A percentile compares a stretch with the other conserved stretches of the same genome.
Conservation (phyloP, 352 stramenopile species). For the Plasmopara halstedii region DNA sequence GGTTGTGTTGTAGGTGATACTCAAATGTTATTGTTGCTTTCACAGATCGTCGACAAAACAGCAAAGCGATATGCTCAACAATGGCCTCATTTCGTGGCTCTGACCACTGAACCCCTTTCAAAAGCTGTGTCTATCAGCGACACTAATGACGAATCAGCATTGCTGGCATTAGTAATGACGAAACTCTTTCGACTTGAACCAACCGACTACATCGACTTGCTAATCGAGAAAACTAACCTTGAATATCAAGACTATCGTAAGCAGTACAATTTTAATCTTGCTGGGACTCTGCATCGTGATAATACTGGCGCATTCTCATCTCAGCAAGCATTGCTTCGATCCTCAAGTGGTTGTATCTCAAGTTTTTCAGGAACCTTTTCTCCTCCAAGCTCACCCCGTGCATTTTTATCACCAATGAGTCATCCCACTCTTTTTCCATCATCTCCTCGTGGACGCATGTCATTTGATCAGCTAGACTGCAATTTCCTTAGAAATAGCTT, state of each 20-base stretch:
- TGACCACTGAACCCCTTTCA: constrained; percentile 4
- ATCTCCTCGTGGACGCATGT: constrained; percentile 19
- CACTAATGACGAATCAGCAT: constrained; percentile 7
- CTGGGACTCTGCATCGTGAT: constrained; percentile 12
- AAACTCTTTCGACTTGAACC: constrained; percentile 35
- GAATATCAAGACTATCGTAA: constrained; percentile 35
- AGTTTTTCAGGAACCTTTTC: constrained; percentile 31
- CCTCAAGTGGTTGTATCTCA: constrained; percentile 24
- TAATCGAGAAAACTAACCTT: constrained; percentile 31
- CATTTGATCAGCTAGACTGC: constrained; percentile 25
- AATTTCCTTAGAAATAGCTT: constrained; percentile 18
- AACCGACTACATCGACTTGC: constrained; percentile 32
- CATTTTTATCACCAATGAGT: constrained; percentile 5
- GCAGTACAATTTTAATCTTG: constrained; percentile 32
- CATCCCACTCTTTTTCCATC: constrained; percentile 17
- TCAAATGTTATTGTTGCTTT: constrained; percentile 1
- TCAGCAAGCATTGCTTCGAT: constrained; percentile 14
- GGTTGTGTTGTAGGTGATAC: neutral
- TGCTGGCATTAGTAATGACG: constrained; percentile 33
- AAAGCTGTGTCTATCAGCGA: constrained; percentile 6
- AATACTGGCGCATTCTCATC: constrained; percentile 22
- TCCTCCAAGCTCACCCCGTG: constrained; percentile 5
- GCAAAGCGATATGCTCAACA: constrained; percentile 23
- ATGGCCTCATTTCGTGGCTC: constrained; percentile 13
- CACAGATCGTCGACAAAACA: constrained; percentile 37